Evolutionary conservation across 2,329 filamentous ascomycete species (phyloP).

Genomic region (Biscogniauxia mediterranea): DNA sequence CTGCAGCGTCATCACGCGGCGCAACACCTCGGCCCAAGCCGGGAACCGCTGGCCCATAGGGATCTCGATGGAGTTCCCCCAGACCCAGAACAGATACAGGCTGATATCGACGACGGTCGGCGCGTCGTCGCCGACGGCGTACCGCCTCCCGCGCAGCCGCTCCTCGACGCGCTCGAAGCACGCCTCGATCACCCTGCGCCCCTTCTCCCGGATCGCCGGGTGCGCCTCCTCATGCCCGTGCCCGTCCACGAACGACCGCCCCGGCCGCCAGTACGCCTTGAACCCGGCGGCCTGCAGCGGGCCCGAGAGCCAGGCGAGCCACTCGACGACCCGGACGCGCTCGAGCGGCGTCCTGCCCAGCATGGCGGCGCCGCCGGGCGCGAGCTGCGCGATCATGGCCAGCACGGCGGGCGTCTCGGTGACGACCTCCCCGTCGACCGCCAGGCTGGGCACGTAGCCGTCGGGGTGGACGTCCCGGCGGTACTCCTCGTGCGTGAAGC

Average conservation of each 20-base stretch:
- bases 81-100: conserved; percentile 23
- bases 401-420: conserved; percentile 36
- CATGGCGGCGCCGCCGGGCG: conserved; percentile 17
- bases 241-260: conserved; percentile 28
- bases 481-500: conserved; percentile 31
- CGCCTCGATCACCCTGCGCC: conserved; percentile 9
- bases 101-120: conserved; percentile 26
- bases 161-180: conserved; percentile 21
- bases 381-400: conserved; percentile 31
- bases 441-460: conserved; percentile 33
- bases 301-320: conserved; percentile 34
- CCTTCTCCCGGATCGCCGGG: conserved; percentile 14
- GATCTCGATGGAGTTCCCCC: conserved; percentile 12
- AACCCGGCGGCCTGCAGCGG: conserved; percentile 33
- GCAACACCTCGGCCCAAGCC: conserved; percentile 12
- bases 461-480: conserved; percentile 27
- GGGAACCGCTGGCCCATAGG: conserved; percentile 16
- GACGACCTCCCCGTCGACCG: conserved; percentile 28
- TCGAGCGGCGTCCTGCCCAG: conserved; percentile 21
- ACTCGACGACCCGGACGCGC: conserved; percentile 30
- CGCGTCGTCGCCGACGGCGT: conserved; percentile 18
- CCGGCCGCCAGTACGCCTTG: conserved; percentile 25
- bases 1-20: conserved; percentile 13
- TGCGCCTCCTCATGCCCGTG: conserved; percentile 9
- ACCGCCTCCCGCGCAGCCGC: conserved; percentile 10